Evolutionary conservation across 495 filamentous ascomycete species (phyloP), one percentile per base, ranked within the genome.

Genomic region (Pseudevernia furfuracea): DNA sequence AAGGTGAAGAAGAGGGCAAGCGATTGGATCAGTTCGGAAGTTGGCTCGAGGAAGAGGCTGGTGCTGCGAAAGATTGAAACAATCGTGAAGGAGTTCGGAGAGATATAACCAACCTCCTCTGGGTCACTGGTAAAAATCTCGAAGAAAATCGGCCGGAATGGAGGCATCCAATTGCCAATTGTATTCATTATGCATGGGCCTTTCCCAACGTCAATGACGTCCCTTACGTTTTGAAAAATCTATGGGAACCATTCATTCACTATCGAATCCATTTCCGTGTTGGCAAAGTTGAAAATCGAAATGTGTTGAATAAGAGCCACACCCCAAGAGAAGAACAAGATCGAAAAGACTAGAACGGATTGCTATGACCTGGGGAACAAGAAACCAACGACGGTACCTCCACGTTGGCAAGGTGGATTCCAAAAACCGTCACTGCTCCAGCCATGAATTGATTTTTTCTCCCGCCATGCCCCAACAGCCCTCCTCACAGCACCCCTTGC

Each of bases 11-110:
- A n/a, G 75, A 73, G 28, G 80, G 79, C 17, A 71, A 75, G 62
- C 75, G 82, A 25, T 70, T 85, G 41, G 80, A 85, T 59, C 74
- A 80, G 53, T 85, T 84, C 71, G 83, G 83, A 17, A 73, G 73
- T 14, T 85, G 81, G 82, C 65, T 85, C 46, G 83, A 85, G 67
- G 68, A 64, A 49, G 68, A 63, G 25, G 52, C 23, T 0, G 41
- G 17, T 28, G 25, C 53, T 23, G 49, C 52, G 6, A 32, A 55
- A 9, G 17, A 55, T 5, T 55, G 52, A 55, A 21, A 21, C 11
- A 9, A 21, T 10, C 30, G 12, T 21, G 17, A 55, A 17, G 49
- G 30, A 55, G 30, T 32, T 32, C 7, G 52, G 17, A 21, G 11
- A 6, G 49, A 7, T 53, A 32, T 9, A 23, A 10, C 46, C 48